Conservation (phyloP, 23 red algal genomes). For the Gracilaria caudata region DNA sequence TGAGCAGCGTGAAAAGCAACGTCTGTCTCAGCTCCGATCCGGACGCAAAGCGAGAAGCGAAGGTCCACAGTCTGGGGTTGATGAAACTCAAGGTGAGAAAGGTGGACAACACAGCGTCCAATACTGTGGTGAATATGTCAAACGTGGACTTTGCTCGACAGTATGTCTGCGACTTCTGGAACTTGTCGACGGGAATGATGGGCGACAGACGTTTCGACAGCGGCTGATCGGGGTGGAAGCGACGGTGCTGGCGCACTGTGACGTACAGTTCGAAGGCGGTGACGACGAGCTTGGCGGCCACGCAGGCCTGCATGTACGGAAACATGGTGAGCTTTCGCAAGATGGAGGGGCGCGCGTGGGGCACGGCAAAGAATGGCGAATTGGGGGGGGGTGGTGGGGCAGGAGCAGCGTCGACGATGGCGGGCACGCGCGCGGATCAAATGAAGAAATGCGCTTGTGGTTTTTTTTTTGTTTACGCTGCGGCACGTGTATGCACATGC, state of each 20-base stretch:
- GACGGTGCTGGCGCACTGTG: conserved; percentile 46
- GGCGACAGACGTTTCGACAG: conserved; percentile 37
- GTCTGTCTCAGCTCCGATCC: conserved; percentile 55
- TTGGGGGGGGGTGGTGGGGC: too few relatives aligned
- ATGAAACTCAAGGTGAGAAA: conserved; percentile 30
- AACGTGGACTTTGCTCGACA: conserved; percentile 77
- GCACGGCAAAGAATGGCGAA: not conserved
- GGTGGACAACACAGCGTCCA: conserved; percentile 47
- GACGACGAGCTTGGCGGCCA: conserved; percentile 37
- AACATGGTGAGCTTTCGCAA: too few relatives aligned
- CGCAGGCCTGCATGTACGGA: conserved; percentile 38
- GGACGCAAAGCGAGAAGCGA: conserved; percentile 12
- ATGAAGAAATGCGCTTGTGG: too few relatives aligned
- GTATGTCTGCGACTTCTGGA: conserved; percentile 70
- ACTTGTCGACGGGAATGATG: conserved; percentile 69
- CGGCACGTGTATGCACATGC: too few relatives aligned
- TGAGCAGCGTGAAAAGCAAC: conserved; percentile 41
- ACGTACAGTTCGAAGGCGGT: conserved; percentile 64
- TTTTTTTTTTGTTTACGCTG: too few relatives aligned
- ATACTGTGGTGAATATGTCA: conserved; percentile 33
- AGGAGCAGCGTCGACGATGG: too few relatives aligned
- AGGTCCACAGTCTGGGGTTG: conserved; percentile 63
- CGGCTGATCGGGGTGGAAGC: conserved; percentile 22
- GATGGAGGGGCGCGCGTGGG: not conserved
- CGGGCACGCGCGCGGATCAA: too few relatives aligned